Conservation (phyloP, 2,329 filamentous ascomycete genomes). For the Fusarium sp. region DNA sequence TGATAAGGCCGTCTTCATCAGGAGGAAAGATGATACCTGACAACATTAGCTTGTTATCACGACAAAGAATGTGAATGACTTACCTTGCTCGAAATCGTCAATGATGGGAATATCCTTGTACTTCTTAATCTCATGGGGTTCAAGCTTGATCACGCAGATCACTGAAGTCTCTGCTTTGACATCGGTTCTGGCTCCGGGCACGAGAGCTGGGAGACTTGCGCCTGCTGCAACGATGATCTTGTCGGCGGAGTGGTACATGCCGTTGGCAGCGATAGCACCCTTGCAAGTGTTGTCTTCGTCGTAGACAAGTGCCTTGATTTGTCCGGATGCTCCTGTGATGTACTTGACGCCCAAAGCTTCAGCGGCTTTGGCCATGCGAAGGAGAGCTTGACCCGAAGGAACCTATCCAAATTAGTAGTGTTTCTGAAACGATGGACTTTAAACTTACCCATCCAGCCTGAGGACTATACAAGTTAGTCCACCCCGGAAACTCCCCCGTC, state of each 20-base stretch:
- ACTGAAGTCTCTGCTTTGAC: slow-evolving; percentile 72
- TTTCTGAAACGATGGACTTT: neutral
- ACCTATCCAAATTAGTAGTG: slow-evolving; percentile 8
- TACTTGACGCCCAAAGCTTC: slow-evolving; percentile 44
- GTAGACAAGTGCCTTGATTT: slow-evolving; percentile 42
- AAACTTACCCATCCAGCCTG: slow-evolving; percentile 48
- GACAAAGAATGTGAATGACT: neutral
- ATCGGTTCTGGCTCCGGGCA: slow-evolving; percentile 69
- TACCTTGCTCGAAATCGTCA: slow-evolving; percentile 47
- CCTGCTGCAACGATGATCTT: slow-evolving; percentile 73
- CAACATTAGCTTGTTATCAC: no score
- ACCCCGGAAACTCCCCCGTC: slow-evolving; percentile 42
- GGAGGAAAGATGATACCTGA: slow-evolving; percentile 65
- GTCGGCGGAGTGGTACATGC: slow-evolving; percentile 63
- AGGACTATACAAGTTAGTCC: slow-evolving; percentile 46
- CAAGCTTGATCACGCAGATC: slow-evolving; percentile 71
- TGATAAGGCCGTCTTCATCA: slow-evolving; percentile 59
- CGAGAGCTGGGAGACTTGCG: slow-evolving; percentile 71
- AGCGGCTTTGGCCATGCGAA: slow-evolving; percentile 49
- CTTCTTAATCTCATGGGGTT: slow-evolving; percentile 64
- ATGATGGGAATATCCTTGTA: slow-evolving; percentile 57
- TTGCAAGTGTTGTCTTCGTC: slow-evolving; percentile 43
- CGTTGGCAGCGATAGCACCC: slow-evolving; percentile 63
- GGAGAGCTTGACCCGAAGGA: slow-evolving; percentile 44
- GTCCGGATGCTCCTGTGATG: slow-evolving; percentile 44